Conservation (phyloP, 23 red algal genomes). For the Cyanidiococcus yangmingshanensis region DNA sequence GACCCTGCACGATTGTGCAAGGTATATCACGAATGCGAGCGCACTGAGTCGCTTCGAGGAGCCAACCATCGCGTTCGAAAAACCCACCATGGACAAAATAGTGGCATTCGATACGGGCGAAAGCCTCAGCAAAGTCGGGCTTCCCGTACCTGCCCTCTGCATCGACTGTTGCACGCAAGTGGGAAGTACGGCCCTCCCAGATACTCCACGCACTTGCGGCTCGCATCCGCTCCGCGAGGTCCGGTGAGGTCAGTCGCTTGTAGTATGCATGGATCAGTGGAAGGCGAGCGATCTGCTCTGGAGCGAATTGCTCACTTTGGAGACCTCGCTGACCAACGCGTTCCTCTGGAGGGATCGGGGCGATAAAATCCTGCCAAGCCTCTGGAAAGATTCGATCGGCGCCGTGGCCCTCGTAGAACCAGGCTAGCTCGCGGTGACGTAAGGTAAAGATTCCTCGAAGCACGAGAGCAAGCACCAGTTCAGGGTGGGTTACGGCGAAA, state of each 20-base stretch:
- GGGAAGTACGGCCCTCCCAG: conserved; percentile 40
- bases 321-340: neutral
- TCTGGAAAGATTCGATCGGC: conserved; percentile 50
- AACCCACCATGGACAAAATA: conserved; percentile 60
- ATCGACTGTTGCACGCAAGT: conserved; percentile 25
- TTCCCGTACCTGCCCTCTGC: conserved; percentile 21
- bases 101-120: conserved; percentile 61
- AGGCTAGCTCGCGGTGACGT: conserved; percentile 45
- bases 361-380: conserved; percentile 32
- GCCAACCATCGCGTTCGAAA: conserved; percentile 41
- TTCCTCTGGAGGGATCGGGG: conserved; percentile 33
- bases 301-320: neutral
- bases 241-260: conserved; percentile 27
- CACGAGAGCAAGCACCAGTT: conserved; percentile 42
- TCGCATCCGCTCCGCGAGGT: conserved; percentile 24
- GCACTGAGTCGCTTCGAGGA: conserved; percentile 38
- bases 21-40: conserved; percentile 42
- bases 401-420: conserved; percentile 53
- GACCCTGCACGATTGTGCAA: conserved; percentile 44
- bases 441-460: conserved; percentile 51
- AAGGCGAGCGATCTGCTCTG: neutral
- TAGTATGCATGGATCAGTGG: conserved; percentile 36
- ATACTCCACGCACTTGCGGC: conserved; percentile 52
- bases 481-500: conserved; percentile 49
- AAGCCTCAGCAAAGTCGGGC: conserved; percentile 37